A percentile compares a stretch with the other conserved stretches of the same genome.
Conservation (phyloP, 2,329 filamentous ascomycete genomes). For the Chrysoporthe deuterocubensis region DNA sequence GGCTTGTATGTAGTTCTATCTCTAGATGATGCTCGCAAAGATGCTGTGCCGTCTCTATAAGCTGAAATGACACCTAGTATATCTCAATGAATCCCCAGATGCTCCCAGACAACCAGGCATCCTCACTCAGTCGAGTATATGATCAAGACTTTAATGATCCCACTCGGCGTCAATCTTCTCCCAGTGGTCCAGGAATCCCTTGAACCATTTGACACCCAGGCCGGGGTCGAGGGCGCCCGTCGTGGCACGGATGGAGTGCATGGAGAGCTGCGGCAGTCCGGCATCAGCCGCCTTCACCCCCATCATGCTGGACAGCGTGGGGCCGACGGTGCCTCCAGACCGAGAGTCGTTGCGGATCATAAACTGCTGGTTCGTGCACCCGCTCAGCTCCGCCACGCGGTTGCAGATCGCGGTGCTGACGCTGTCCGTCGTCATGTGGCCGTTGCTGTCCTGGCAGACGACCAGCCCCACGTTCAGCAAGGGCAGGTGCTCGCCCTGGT, state of each 20-base stretch:
- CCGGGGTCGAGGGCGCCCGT: slow-evolving; percentile 86
- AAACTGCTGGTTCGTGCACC: slow-evolving; percentile 78
- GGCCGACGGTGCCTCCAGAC: slow-evolving; percentile 92
- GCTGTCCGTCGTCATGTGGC: slow-evolving; percentile 94
- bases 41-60: background rate
- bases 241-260: slow-evolving; percentile 91
- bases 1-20: background rate
- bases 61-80: background rate
- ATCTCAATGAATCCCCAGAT: background rate
- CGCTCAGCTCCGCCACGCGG: slow-evolving; percentile 75
- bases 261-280: slow-evolving; percentile 87
- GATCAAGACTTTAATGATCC: slow-evolving; percentile 39
- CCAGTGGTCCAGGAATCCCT: slow-evolving; percentile 85
- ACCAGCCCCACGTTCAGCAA: slow-evolving; percentile 86
- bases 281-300: slow-evolving; percentile 85
- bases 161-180: slow-evolving; percentile 86
- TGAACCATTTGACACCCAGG: slow-evolving; percentile 84
- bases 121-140: background rate
- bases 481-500: slow-evolving; percentile 84
- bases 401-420: slow-evolving; percentile 82
- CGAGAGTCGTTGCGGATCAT: slow-evolving; percentile 93
- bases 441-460: slow-evolving; percentile 82
- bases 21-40: background rate
- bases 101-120: too few species aligned
- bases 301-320: slow-evolving; percentile 79